These are phyloP conservation scores for Aspergillus ibericus DNA, from an alignment of 2,329 filamentous ascomycete species.

Conservation along the genomic window DNA sequence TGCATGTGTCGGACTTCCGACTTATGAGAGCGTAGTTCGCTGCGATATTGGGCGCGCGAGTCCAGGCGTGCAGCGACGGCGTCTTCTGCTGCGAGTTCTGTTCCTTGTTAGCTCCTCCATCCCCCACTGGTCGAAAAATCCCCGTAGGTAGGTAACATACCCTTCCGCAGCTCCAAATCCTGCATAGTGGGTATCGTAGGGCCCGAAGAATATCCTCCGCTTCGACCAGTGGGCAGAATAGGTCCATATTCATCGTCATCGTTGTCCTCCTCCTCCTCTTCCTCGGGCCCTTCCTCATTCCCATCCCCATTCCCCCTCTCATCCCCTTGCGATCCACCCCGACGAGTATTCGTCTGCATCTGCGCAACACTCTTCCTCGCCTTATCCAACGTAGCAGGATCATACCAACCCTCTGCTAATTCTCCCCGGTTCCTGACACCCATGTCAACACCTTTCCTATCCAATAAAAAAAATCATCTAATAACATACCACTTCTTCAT, in stretches of 20 bases:
- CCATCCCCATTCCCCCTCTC: neutral
- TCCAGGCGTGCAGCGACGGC: conserved; percentile 28
- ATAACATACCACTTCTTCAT: conserved; percentile 71
- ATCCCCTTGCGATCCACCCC: conserved; percentile 25
- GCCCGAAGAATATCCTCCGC: conserved; percentile 40
- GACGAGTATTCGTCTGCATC: neutral
- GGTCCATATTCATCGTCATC: conserved; percentile 66
- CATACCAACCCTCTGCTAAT: conserved; percentile 90
- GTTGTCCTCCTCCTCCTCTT: conserved; percentile 54
- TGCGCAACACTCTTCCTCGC: conserved; percentile 40
- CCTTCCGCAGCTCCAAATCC: conserved; percentile 65
- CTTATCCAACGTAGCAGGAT: conserved; percentile 67
- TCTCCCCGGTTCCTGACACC: conserved; percentile 78
- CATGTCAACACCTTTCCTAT: conserved; percentile 7
- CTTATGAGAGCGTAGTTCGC: conserved; percentile 54
- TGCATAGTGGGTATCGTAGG: conserved; percentile 68
- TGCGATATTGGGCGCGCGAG: conserved; percentile 37
- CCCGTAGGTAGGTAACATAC: conserved; percentile 19
- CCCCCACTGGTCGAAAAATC: neutral
- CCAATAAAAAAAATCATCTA: neutral
- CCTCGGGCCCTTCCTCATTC: conserved; percentile 6
- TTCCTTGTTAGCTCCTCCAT: neutral
- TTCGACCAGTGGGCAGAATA: conserved; percentile 40
- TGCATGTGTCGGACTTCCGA: conserved; percentile 34
- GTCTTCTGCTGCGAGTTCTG: conserved; percentile 36